These are phyloP conservation scores for Aspergillus ustus DNA, from an alignment of 2,329 filamentous ascomycete genomes.

Conservation along the genomic window DNA sequence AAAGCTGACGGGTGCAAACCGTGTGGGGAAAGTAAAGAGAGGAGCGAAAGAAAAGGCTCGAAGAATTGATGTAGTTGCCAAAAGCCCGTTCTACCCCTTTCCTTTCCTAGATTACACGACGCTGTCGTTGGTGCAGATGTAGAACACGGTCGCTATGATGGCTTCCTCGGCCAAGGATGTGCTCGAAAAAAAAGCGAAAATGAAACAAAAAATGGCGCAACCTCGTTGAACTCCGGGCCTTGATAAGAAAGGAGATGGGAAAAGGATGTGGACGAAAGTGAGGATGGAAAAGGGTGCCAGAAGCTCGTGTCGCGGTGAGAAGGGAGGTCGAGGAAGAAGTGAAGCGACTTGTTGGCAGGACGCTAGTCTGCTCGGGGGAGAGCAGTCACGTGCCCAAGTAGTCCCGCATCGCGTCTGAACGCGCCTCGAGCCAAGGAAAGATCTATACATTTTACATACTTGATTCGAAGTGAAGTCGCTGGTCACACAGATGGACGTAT, in stretches of 20 bases:
- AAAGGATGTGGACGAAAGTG: conserved; percentile 10
- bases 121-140: conserved; percentile 11
- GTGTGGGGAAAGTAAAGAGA: conserved; percentile 24
- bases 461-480: neutral
- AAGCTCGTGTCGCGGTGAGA: neutral
- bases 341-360: conserved; percentile 25
- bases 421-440: neutral
- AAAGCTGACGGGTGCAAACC: conserved; percentile 26
- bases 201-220: neutral
- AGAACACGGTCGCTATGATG: conserved; percentile 3
- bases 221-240: neutral
- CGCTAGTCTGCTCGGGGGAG: conserved; percentile 28
- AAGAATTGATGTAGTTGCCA: conserved; percentile 19
- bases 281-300: conserved; percentile 13
- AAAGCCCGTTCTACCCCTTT: conserved; percentile 24
- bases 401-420: neutral
- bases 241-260: conserved; percentile 3
- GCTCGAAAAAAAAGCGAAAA: neutral
- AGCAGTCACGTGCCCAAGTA: conserved; percentile 22
- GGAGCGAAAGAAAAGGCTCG: conserved; percentile 8
- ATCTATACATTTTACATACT: neutral
- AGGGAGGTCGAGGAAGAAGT: conserved; percentile 20
- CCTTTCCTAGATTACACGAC: conserved; percentile 24
- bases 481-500: conserved; percentile 33
- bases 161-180: neutral